phyloP scores from a whole-genome alignment of 768 basidiomycete genomes.

The Boletus rubroflammeus region DNA sequence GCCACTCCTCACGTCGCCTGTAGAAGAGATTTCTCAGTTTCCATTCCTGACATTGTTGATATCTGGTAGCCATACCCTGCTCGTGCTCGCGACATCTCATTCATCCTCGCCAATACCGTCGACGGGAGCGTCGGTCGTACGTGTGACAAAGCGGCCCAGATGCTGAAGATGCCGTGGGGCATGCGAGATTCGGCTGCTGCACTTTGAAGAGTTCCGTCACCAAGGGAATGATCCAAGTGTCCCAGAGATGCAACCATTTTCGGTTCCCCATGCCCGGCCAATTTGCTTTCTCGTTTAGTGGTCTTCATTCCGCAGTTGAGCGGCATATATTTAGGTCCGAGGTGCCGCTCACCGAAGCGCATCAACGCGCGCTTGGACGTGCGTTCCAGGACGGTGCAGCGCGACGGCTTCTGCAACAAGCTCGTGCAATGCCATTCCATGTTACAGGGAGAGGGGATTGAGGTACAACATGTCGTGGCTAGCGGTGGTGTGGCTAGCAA shows the following conservation, averaged over 20 bases:
- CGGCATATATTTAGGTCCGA: constrained; percentile 44
- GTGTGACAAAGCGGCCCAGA: constrained; percentile 79
- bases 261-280: constrained; percentile 49
- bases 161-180: constrained; percentile 64
- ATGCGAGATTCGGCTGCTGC: constrained; percentile 72
- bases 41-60: constrained; percentile 88
- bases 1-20: constrained; percentile 58
- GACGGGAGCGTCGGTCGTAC: constrained; percentile 77
- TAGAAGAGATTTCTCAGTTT: constrained; percentile 48
- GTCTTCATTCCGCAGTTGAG: constrained; percentile 70
- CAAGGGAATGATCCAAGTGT: constrained; percentile 20
- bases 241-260: constrained; percentile 37
- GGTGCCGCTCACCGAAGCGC: constrained; percentile 28
- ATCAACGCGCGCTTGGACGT: constrained; percentile 50
- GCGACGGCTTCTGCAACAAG: constrained; percentile 76
- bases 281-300: constrained; percentile 75
- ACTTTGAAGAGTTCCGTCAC: constrained; percentile 70
- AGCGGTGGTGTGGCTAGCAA: constrained; percentile 97
- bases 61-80: constrained; percentile 92
- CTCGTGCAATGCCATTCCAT: constrained; percentile 35
- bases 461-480: constrained; percentile 62
- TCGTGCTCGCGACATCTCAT: constrained; percentile 66
- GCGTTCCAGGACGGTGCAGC: constrained; percentile 73
- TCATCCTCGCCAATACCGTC: constrained; percentile 62
- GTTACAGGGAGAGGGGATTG: constrained; percentile 47